Evolutionary conservation across 1,284 basidiomycete genomes (phyloP).

Genomic region (Apiotrichum sp.): DNA sequence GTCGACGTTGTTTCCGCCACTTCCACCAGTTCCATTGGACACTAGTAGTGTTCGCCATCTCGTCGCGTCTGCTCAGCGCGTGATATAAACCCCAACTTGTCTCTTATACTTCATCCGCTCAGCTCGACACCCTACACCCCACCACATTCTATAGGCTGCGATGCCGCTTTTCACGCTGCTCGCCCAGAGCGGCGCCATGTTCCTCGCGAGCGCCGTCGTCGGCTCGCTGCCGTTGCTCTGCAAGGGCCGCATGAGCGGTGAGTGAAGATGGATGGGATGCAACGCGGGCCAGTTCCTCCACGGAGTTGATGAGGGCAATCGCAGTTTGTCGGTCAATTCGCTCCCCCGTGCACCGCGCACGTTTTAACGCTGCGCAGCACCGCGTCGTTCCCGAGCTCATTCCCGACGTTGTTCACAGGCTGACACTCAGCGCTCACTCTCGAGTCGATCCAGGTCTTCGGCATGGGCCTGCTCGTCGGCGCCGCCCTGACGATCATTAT

Average conservation of each 20-base stretch:
- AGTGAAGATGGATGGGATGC: too few relatives aligned
- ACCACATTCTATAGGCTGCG: neutral
- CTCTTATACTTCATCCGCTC: too few relatives aligned
- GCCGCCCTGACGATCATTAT: constrained; percentile 85
- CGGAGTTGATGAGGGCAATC: too few relatives aligned
- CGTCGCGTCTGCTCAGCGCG: too few relatives aligned
- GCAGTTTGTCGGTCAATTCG: too few relatives aligned
- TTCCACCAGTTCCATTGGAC: too few relatives aligned
- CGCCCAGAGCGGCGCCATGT: constrained; percentile 63
- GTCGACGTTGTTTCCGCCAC: too few relatives aligned
- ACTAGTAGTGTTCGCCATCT: too few relatives aligned
- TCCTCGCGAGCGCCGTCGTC: constrained; percentile 61
- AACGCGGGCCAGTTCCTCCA: constrained; percentile 34
- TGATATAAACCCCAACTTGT: too few relatives aligned
- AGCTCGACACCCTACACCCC: neutral
- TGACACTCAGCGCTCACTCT: constrained; percentile 51
- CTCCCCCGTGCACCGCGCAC: too few relatives aligned
- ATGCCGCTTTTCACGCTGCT: constrained; percentile 51
- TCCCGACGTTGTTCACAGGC: neutral
- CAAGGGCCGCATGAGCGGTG: constrained; percentile 60
- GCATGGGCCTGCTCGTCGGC: constrained; percentile 79
- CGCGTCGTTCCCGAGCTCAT: too few relatives aligned
- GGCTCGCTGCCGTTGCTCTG: constrained; percentile 71
- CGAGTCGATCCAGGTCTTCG: constrained; percentile 60
- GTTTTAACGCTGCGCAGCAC: too few relatives aligned